Evolutionary conservation across 2,329 filamentous ascomycete species (phyloP), one percentile per base, ranked within the genome.

Genomic region (Neoascochyta sp.): DNA sequence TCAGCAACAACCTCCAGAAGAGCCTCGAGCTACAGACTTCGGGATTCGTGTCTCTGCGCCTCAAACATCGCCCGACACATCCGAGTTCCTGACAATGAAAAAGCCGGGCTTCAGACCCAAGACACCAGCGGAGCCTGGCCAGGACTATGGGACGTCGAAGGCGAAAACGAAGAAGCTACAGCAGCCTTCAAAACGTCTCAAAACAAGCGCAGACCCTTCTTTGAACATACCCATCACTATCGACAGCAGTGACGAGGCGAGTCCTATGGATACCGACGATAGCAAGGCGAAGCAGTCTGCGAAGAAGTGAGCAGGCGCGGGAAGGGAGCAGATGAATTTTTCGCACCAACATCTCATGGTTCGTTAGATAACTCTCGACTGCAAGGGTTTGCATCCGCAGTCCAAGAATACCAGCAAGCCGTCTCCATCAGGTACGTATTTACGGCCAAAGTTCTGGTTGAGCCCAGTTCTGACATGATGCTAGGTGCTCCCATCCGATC

Each of bases 191-290:
- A 6, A 10, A 17, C 5, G 10, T 9, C 9, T 8, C 15, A 3
- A 25, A 32, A 32, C 21, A 7, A 29, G 19, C 4, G 15, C 34
- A 4, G 40, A 40, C 13, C 19, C 34, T n/a, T 32, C 27, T 1
- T 16, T 26, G 7, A 9, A 34, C 0, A 9, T 20, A 2, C 44
- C 44, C 8, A 48, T 48, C 13, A 33, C 23, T 2, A 39, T 48
- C 16, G 34, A 41, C n/a, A 40, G 41, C 23, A 27, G 28, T 7
- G 32, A 35, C 2, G 23, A 24, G 3, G 14, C 9, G n/a, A n/a
- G n/a, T n/a, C n/a, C n/a, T n/a, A n/a, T n/a, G n/a, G n/a, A n/a
- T n/a, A n/a, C n/a, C n/a, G 34, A 43, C 2, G 30, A 36, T 13
- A 27, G 34, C 7, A 23, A 16, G 19, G 15, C 5, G 9, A 23